phyloP scores from a whole-genome alignment of 2,329 filamentous ascomycete genomes.

The Phaeoacremonium minimum region DNA sequence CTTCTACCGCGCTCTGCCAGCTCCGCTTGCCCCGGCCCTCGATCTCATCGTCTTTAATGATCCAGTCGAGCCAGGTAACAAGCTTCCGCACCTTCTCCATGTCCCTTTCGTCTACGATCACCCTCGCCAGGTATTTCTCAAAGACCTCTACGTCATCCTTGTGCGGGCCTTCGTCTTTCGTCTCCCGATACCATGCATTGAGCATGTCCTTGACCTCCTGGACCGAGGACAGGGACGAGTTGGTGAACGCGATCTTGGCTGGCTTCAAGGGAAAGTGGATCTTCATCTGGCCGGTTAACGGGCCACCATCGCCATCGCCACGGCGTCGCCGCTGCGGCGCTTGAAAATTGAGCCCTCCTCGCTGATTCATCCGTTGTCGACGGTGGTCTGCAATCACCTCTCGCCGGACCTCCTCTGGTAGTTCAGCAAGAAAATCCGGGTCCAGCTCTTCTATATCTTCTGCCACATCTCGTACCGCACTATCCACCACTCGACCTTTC shows the following conservation, averaged over 20 bases:
- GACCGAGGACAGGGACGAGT: constrained; percentile 33
- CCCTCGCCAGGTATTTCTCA: constrained; percentile 64
- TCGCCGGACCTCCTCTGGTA: constrained; percentile 74
- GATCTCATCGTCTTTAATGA: constrained; percentile 44
- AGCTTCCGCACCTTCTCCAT: constrained; percentile 87
- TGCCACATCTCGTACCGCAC: constrained; percentile 18
- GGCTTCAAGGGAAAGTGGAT: constrained; percentile 44
- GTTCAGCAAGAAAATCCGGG: constrained; percentile 70
- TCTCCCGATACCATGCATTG: constrained; percentile 70
- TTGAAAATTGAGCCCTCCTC: constrained; percentile 42
- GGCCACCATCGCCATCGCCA: constrained; percentile 13
- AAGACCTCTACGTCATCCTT: constrained; percentile 72
- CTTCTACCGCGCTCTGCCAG: constrained; percentile 41
- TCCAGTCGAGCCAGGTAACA: constrained; percentile 64
- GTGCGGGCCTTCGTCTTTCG: constrained; percentile 71
- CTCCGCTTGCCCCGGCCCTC: constrained; percentile 27
- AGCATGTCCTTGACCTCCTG: constrained; percentile 70
- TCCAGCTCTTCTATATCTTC: constrained; percentile 51
- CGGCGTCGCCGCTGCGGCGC: constrained; percentile 21
- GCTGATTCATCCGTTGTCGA: constrained; percentile 56
- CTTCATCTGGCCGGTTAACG: constrained; percentile 31
- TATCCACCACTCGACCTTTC: constrained; percentile 25
- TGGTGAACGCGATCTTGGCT: constrained; percentile 40
- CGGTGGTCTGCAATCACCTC: constrained; percentile 77
- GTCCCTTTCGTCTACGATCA: constrained; percentile 73